phyloP scores from a whole-genome alignment of 352 stramenopile genomes.

The Paralagenidium karlingii region DNA sequence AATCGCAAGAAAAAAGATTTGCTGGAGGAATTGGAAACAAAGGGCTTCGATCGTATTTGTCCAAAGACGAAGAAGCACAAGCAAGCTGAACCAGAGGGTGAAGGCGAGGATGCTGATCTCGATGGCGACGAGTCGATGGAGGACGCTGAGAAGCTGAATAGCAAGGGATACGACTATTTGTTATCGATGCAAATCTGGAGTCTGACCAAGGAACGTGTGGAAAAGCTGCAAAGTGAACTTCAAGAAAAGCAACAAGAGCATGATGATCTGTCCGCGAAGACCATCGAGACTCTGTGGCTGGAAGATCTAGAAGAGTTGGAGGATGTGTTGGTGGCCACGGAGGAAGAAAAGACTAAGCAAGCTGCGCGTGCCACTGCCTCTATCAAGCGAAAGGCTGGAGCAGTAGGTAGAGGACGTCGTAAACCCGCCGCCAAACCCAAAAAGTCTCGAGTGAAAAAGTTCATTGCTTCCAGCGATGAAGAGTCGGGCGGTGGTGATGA shows the following conservation, averaged over 20 bases:
- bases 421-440: conserved; percentile 18
- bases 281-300: conserved; percentile 88
- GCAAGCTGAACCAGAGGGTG: conserved; percentile 39
- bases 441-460: conserved; percentile 21
- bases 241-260: conserved; percentile 80
- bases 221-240: conserved; percentile 83
- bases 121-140: conserved; percentile 6
- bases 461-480: not conserved
- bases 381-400: conserved; percentile 30
- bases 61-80: conserved; percentile 31
- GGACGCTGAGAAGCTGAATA: too few relatives aligned
- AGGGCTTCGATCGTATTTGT: conserved; percentile 82
- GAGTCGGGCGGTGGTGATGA: not conserved
- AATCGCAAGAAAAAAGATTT: conserved; percentile 90
- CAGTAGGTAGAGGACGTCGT: conserved; percentile 27
- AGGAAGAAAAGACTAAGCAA: conserved; percentile 29
- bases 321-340: conserved; percentile 44
- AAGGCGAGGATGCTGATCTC: conserved; percentile 26
- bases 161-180: conserved; percentile 92
- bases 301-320: conserved; percentile 88
- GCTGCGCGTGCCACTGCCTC: conserved; percentile 45
- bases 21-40: conserved; percentile 71
- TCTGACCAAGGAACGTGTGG: conserved; percentile 89
- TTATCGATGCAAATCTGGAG: conserved; percentile 92
- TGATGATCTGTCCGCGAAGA: conserved; percentile 53